Base-by-base conservation (phyloP, 2,329 filamentous ascomycete genomes). In the Chaetomiaceae sp. region DNA sequence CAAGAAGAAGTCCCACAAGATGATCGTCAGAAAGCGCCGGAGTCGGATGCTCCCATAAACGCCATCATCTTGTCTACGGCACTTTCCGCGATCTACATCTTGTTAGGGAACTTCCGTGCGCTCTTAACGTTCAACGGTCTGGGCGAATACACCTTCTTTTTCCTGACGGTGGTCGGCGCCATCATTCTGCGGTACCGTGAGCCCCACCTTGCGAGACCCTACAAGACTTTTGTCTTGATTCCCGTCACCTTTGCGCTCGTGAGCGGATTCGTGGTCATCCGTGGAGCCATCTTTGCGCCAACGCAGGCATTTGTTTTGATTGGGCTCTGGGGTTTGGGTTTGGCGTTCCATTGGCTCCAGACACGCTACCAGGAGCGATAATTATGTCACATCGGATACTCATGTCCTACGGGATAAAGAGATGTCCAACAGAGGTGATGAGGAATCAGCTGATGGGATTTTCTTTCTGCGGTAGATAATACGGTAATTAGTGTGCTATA, bases 81-180 rank as follows among this genome's bases (percentile, higher is more conserved):
- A 0, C 68, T 82, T 0, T 78, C 79, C 0, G 64, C 79, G 0
- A 51, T 82, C 1, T 85, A 85, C 64, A 82, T 85, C 29, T 61
- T 82, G 1, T 69, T 82, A 0, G 82, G 82, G 16, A 80, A 74
- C 64, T 85, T 85, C 68, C 75, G 81, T 30, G 76, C 78, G 0
- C 74, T 85, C 0, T 61, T 85, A 10, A 84, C 80, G 0, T 82
- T 82, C 58, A 81, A 81, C 47, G 79, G 79, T 0, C 67, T 82
- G 4, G 79, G 77, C 13, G 79, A 82, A 60, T 85, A 81, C 63
- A 76, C 81, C 0, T 85, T 85, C 66, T 85, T 85, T 68, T 82
- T 85, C 61, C 71, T 84, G 27, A 81, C 81, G 0, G 81, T 84
- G 0, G 60, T 84, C 0, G 82, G 81, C 0, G 75, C 80, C 1